Percentiles rank a stretch among this genome's conserved stretches.
Conservation (phyloP, 352 stramenopile species). For the Phytophthora uliginosa region DNA sequence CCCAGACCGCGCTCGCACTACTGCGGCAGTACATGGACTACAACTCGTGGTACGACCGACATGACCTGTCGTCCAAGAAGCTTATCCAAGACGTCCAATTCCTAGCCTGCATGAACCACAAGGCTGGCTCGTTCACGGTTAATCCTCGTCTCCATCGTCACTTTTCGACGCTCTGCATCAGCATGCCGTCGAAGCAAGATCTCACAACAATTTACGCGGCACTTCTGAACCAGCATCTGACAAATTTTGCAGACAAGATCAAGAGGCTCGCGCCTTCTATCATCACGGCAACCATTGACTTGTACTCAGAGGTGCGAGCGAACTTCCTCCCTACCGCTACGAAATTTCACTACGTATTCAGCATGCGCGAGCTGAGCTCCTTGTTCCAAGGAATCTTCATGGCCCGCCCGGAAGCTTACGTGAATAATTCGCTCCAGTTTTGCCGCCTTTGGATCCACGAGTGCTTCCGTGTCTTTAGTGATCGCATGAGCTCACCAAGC, state of each 20-base stretch:
- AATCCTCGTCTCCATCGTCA: slow-evolving; percentile 91
- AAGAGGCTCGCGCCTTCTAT: slow-evolving; percentile 73
- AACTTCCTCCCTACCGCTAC: slow-evolving; percentile 92
- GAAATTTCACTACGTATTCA: slow-evolving; percentile 96
- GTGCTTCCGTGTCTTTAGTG: slow-evolving; percentile 92
- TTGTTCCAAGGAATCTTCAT: slow-evolving; percentile 91
- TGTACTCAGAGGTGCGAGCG: slow-evolving; percentile 76
- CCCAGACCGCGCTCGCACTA: slow-evolving; percentile 91
- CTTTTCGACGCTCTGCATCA: slow-evolving; percentile 86
- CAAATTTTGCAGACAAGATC: slow-evolving; percentile 83
- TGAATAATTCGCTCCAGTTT: slow-evolving; percentile 72
- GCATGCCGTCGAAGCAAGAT: slow-evolving; percentile 73
- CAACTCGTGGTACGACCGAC: slow-evolving; percentile 91
- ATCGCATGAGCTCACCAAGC: slow-evolving; percentile 84
- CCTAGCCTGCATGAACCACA: slow-evolving; percentile 93
- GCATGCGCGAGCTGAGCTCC: slow-evolving; percentile 89
- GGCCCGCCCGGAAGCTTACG: slow-evolving; percentile 68
- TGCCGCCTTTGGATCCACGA: slow-evolving; percentile 93
- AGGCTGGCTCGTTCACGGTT: slow-evolving; percentile 89
- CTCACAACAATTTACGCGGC: slow-evolving; percentile 78
- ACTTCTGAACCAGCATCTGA: slow-evolving; percentile 72
- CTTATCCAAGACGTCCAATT: slow-evolving; percentile 92
- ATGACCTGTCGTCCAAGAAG: slow-evolving; percentile 90
- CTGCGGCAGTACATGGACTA: slow-evolving; percentile 95
- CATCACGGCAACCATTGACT: slow-evolving; percentile 84